Base-by-base conservation (phyloP, 1,284 basidiomycete species). In the Melanopsichium pennsylvanicum region DNA sequence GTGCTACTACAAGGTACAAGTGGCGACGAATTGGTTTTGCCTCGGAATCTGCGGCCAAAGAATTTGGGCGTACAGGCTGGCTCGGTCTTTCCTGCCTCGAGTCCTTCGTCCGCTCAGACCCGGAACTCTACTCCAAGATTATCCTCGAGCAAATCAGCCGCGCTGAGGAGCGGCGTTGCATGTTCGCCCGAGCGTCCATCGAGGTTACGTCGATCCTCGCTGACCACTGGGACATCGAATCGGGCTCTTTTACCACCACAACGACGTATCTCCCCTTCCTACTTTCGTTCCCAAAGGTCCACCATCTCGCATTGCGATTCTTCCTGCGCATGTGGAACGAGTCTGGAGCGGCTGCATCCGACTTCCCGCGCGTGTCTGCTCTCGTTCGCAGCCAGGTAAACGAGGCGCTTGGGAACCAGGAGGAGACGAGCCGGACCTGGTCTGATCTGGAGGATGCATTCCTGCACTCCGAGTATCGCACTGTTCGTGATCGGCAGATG, bases 301-400 rank as follows among this genome's bases (percentile, higher is more conserved):
- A 97, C 81, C 84, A 86, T 6, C 84, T 95, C 4, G 90, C 90
- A 2, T 87, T 91, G 23, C 88, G 88, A 51, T 96, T 97, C 84
- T 96, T 96, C 84, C 83, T 93, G 23, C 87, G 92, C 27, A 95
- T 97, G 89, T 97, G 93, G 93, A 88, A 86, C 74, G 93, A 97
- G 81, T 92, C 91, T 67, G 90, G 90, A 29, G 92, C 94, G 1
- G 88, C 89, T 10, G 58, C 68, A 12, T 9, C 81, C 19, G 76
- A 78, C 44, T 94, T 96, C 75, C 84, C 86, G 31, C 88, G 93
- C 13, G 88, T 97, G 9, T 86, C 88, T 40, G 90, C 89, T 13
- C 83, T 97, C 19, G 89, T 91, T 33, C 87, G 88, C 40, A 93
- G 91, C 84, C 93, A 97, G 87, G 62, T 82, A 9, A 50, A 43